Base-by-base conservation (phyloP, 345 rosid genomes). In the Fremontodendron californicum region DNA sequence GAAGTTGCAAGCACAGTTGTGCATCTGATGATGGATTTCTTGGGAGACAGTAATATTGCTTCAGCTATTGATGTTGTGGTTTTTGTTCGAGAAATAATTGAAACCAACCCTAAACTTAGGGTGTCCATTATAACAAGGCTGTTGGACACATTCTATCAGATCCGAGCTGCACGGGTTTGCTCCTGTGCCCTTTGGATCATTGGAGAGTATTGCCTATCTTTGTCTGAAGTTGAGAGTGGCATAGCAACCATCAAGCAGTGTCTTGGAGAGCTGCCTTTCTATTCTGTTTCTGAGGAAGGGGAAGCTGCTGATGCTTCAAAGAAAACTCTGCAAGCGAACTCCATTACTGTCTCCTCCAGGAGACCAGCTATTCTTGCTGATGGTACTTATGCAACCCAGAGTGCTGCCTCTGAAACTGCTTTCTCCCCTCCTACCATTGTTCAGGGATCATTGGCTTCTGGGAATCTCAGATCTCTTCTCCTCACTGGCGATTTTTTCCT, bases 401-500 rank as follows among this genome's bases (percentile, higher is more conserved):
- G 93, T 86, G 96, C 96, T 54, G 94, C 91, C 33, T 84, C 91
- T 52, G 96, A 91, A 82, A 91, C 96, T 46, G 91, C 93, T 72
- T 88, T 91, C 76, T 84, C 94, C 21, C 86, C 94, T 16, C 91
- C 96, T 40, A 84, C 87, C 13, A 11, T 88, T 78, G 88, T 90
- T 74, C 96, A 91, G 78, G 96, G 96, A 46, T 84, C 96, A 75
- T 51, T 88, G 82, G 64, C 90, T 77, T 82, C 92, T 83, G 96
- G 90, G 29, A 93, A 96, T 80, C 85, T 96, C 84, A 88, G 99
- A 84, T 93, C 97, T 43, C 92, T 93, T 83, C 89, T 96, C 57
- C 93, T 96, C 52, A 91, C 93, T 48, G 99, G 99, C 49, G 99
- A 96, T 75, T 96, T 96, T 84, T 96, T 93, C 90, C 96, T 96